Conservation (phyloP, 1,284 basidiomycete genomes). For the Cutaneotrichosporon sp. region DNA sequence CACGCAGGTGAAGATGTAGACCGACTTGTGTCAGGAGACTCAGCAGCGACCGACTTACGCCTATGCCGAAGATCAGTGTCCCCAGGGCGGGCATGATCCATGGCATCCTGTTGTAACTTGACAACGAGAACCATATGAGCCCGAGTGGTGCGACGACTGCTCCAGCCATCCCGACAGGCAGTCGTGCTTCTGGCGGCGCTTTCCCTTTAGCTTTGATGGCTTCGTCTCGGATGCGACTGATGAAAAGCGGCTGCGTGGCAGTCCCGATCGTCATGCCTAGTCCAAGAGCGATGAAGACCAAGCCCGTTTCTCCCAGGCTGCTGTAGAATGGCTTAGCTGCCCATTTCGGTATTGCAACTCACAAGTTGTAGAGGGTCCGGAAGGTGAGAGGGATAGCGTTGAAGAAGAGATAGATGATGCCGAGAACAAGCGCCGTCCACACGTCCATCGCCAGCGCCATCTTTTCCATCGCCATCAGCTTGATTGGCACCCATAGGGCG, state of each 20-base stretch:
- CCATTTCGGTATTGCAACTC: too few relatives aligned
- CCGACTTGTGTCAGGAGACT: neutral
- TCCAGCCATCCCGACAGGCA: neutral
- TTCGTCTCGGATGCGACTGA: neutral
- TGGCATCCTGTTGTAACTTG: neutral
- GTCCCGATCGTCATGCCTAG: neutral
- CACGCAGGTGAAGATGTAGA: neutral
- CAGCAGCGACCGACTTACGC: neutral
- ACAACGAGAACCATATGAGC: neutral
- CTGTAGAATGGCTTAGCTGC: too few relatives aligned
- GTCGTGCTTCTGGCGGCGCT: neutral
- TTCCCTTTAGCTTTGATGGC: neutral
- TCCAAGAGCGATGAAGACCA: neutral
- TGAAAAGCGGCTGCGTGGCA: neutral
- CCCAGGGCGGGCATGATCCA: neutral
- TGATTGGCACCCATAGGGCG: neutral
- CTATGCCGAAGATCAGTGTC: neutral
- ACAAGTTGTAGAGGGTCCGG: neutral
- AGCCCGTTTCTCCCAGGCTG: neutral
- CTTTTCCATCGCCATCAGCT: neutral
- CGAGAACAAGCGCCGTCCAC: neutral
- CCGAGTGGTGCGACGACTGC: neutral
- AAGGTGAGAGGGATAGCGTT: neutral
- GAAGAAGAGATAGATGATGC: constrained; percentile 1
- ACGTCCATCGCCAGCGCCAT: neutral